A percentile compares a stretch with the other conserved stretches of the same genome.
Conservation (phyloP, 228 moss, liverwort and hornwort species). For the Sphagnum magellanicum region DNA sequence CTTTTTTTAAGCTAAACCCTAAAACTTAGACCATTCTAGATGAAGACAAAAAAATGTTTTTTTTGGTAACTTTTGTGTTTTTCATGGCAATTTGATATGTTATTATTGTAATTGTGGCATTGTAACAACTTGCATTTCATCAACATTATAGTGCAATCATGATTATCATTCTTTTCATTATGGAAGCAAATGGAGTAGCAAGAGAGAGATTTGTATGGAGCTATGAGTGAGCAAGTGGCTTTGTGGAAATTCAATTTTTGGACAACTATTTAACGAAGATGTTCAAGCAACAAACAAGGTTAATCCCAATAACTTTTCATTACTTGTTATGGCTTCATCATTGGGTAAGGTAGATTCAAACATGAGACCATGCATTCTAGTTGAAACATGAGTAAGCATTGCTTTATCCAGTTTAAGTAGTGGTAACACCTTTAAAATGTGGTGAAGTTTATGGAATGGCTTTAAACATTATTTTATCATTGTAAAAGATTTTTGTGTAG, state of each 20-base stretch:
- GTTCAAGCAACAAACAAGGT: not conserved
- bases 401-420: not conserved
- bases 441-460: not conserved
- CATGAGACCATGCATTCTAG: not conserved
- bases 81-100: not conserved
- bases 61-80: not conserved
- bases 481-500: not conserved
- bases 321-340: not conserved
- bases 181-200: not conserved
- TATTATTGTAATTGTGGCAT: not conserved
- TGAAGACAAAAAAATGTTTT: not conserved
- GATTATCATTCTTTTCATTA: not conserved
- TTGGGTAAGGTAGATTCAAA: not conserved
- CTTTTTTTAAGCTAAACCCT: no score
- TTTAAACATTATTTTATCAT: not conserved
- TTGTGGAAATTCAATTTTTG: not conserved
- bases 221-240: not conserved
- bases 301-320: not conserved
- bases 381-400: not conserved
- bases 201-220: not conserved
- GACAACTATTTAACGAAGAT: not conserved
- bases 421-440: not conserved
- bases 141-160: not conserved
- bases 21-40: not conserved
- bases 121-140: not conserved